Evolutionary conservation across 257 asterid species (phyloP).

Genomic region (Solanum sejunctum): DNA sequence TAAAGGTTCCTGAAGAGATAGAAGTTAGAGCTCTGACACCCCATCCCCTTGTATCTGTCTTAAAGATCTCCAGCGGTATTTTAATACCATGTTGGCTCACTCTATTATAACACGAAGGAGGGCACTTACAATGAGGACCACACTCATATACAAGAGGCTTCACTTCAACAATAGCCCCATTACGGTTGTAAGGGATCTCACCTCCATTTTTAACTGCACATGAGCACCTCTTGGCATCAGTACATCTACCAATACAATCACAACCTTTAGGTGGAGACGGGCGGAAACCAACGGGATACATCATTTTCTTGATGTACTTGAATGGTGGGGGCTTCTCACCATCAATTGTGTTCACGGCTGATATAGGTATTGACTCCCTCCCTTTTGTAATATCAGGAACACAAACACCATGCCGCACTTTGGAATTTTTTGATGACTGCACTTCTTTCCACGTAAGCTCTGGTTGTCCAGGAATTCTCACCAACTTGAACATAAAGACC

Average conservation of each 20-base stretch:
- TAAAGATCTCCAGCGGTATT: constrained; percentile 64
- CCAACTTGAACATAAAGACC: constrained; percentile 67
- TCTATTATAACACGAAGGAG: constrained; percentile 80
- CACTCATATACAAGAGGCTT: constrained; percentile 68
- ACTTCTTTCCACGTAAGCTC: constrained; percentile 71
- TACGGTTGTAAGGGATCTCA: constrained; percentile 61
- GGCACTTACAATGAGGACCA: constrained; percentile 79
- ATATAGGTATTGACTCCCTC: constrained; percentile 36
- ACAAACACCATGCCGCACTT: constrained; percentile 41
- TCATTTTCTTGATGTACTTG: constrained; percentile 42
- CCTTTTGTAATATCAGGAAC: constrained; percentile 56
- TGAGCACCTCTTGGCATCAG: constrained; percentile 33
- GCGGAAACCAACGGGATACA: constrained; percentile 43
- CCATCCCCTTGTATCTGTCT: constrained; percentile 82
- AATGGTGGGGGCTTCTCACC: constrained; percentile 49
- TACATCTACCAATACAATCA: constrained; percentile 57
- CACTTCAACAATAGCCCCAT: constrained; percentile 66
- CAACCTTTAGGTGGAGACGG: constrained; percentile 47
- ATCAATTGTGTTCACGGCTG: constrained; percentile 49
- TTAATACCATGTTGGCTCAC: constrained; percentile 61
- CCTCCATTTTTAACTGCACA: constrained; percentile 66
- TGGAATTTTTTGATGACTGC: constrained; percentile 30
- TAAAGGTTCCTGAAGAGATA: constrained; percentile 79
- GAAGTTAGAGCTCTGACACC: constrained; percentile 67
- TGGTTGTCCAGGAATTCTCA: constrained; percentile 66